Evolutionary conservation across 495 filamentous ascomycete genomes (phyloP), one percentile per base, ranked within the genome.

Genomic region (Neurospora hispaniola): DNA sequence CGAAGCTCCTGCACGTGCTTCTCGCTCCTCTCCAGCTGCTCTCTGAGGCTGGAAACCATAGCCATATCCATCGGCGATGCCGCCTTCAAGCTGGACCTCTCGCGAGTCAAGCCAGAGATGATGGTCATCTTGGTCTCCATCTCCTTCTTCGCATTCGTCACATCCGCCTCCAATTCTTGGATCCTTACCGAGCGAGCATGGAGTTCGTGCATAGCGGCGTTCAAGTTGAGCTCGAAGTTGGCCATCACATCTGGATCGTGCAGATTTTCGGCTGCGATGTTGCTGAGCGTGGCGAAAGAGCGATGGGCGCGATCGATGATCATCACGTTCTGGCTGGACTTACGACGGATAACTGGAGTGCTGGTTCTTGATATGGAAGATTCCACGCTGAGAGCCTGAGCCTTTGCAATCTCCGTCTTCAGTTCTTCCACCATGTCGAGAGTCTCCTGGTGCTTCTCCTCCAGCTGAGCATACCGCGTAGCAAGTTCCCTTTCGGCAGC

Each of bases 91-190:
- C 92, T 94, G 3, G 93, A 93, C 76, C 96, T 87, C 79, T 99
- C 96, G 48, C 94, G 89, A 20, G 96, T 96, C 42, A 99, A 87
- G 7, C 96, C 96, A 20, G 94, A 93, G 73, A 99, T 98, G 77
- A 99, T 94, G 31, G 91, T 91, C 82, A 92, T 92, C 86, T 98
- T 98, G 71, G 87, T 89, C 74, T 99, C 96, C 92, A 99, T 97
- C 79, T 98, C 96, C 81, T 92, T 96, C 84, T 92, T 96, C 16
- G 95, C 88, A 9, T 88, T 89, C 3, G 89, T 84, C 72, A 98
- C 89, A 77, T 97, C 96, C 7, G 89, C 89, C 79, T 99, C 96
- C 11, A 99, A 85, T 69, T 94, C 90, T 78, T 94, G 91, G 44
- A 97, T 93, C 31, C 93, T 90, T 78, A 98, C 96, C 20, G 94